Conservation (phyloP, 148 eudicot species). For the Pouteria glomerata region DNA sequence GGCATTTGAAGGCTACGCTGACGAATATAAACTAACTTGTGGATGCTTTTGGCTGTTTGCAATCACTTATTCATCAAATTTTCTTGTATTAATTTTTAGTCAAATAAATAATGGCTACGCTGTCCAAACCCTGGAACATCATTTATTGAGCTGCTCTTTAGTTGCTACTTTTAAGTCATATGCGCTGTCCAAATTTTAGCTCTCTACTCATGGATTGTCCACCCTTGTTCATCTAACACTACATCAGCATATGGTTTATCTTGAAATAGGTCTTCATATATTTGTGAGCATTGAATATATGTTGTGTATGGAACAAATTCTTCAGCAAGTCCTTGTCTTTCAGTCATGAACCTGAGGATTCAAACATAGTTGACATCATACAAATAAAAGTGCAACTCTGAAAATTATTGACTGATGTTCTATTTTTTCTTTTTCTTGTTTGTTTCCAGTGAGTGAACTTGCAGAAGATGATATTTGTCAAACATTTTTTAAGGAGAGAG, state of each 20-base stretch:
- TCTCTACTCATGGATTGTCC: neutral
- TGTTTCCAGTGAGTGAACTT: constrained; percentile 13
- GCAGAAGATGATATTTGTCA: constrained; percentile 19
- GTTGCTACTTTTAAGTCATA: no score
- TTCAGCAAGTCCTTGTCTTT: neutral
- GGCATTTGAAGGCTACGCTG: neutral
- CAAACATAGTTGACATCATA: neutral
- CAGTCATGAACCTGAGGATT: neutral
- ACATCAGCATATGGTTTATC: neutral
- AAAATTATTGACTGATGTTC: neutral
- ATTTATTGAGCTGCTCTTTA: no score
- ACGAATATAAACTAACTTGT: neutral
- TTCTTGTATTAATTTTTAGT: neutral
- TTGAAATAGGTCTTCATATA: neutral
- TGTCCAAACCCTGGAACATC: no score
- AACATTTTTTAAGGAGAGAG: constrained; percentile 23
- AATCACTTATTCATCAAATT: neutral
- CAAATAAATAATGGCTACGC: neutral
- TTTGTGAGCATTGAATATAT: neutral
- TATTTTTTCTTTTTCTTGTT: neutral
- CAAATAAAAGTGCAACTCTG: neutral
- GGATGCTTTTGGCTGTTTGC: neutral
- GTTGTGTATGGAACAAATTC: neutral
- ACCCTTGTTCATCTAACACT: neutral
- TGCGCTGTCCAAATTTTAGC: neutral